Base-by-base conservation (phyloP, 129 eudicot species). In the Cynara cardunculus region DNA sequence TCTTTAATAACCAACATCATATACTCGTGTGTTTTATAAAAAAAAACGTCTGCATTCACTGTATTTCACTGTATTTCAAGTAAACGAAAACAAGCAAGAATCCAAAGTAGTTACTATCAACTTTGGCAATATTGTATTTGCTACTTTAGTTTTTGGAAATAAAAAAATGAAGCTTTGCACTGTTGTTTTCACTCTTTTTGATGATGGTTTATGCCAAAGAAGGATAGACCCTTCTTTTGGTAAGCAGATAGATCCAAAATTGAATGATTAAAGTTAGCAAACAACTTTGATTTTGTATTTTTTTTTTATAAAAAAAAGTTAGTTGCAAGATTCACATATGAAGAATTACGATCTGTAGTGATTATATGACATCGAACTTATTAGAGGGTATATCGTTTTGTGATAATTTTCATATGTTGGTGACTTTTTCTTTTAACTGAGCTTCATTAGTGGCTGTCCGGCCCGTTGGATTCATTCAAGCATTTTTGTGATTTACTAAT, bases 251-350 rank as follows among this genome's bases (percentile, higher is more conserved):
- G 49, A 81, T 73, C 84, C 80, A 81, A 81, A 81, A 65, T 39
- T 19, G 49, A 81, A 81, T 81, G 84, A 81, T 81, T 81, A 81
- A 81, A 81, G 85, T 74, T 81, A 31, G 53, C 27, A 81, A 75
- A 46, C 85, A 81, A 65, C 75, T 74, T 74, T 74, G 75, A 81
- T 74, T 76, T 74, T 66, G 37, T 72, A 11, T 73, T 74, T 22
- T 74, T 44, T 34, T 34, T 1, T 30, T 30, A 2, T 74, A 7
- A 16, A 25, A 30, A 19, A 73, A 81, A 73, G 65, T 1, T 56
- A 18, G 75, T 73, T 64, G 56, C 56, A 44, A 44, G 80, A 81
- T 81, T 81, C 80, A 62, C 12, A 72, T 61, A 41, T 71, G 72
- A 80, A 80, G 59, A 80, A 80, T 59, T 64, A 61, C 30, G 22